Evolutionary conservation across 2,329 filamentous ascomycete species (phyloP).

Genomic region (Bertia moriformis): DNA sequence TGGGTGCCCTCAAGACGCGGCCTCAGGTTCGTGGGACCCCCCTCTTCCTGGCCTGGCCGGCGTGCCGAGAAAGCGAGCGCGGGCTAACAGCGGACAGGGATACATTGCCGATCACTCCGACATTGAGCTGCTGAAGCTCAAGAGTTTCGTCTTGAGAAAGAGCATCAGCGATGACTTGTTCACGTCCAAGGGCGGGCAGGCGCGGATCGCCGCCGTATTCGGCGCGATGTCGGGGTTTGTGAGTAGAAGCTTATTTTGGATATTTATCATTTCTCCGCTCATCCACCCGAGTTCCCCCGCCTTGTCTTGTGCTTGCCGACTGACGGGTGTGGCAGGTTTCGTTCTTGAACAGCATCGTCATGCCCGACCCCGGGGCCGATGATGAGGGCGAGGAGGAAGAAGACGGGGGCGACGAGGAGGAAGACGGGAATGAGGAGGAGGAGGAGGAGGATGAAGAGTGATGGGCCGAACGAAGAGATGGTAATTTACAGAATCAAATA

Average conservation of each 20-base stretch:
- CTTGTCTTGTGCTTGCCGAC: background rate
- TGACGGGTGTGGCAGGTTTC: constrained; percentile 33
- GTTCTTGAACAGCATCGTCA: constrained; percentile 59
- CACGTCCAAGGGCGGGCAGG: constrained; percentile 43
- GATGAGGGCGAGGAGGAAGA: constrained; percentile 23
- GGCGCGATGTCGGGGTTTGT: constrained; percentile 65
- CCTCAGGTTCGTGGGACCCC: constrained; percentile 59
- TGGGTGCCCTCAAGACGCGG: constrained; percentile 67
- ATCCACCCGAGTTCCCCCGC: constrained; percentile 7
- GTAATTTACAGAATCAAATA: too few species aligned
- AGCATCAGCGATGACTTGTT: constrained; percentile 55
- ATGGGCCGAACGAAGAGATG: too few species aligned
- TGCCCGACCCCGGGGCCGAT: constrained; percentile 45
- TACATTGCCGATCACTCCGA: constrained; percentile 54
- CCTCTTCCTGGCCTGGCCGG: constrained; percentile 5
- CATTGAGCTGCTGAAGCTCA: constrained; percentile 66
- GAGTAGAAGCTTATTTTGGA: constrained; percentile 33
- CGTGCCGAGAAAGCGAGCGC: too few species aligned
- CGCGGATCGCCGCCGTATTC: constrained; percentile 50
- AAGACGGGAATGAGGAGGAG: constrained; percentile 6
- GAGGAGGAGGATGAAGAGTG: constrained; percentile 3
- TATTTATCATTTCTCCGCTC: constrained; percentile 2
- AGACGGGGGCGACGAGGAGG: constrained; percentile 13
- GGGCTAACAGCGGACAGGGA: too few species aligned
- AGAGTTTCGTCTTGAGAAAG: constrained; percentile 61